These are phyloP conservation scores for Allantophomopsis lycopodina DNA, from an alignment of 2,329 filamentous ascomycete species.

Conservation along the genomic window DNA sequence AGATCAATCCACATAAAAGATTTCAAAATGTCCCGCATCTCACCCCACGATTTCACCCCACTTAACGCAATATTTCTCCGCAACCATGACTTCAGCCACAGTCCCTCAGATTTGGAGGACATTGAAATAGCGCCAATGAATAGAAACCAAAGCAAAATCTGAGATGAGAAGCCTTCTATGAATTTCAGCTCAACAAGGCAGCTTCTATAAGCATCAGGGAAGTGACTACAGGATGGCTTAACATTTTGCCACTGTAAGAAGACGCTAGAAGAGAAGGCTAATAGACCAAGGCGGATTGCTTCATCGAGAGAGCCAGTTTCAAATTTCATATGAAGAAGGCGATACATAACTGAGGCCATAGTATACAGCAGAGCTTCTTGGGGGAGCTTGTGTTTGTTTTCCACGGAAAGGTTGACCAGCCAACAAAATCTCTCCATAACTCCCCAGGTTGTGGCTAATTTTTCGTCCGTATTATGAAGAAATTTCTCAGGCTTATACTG, in stretches of 20 bases:
- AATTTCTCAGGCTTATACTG: conserved; percentile 2
- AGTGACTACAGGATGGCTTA: conserved; percentile 6
- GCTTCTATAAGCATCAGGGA: conserved; percentile 5
- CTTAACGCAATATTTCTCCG: conserved; percentile 5
- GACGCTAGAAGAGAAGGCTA: conserved; percentile 22
- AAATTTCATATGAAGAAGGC: conserved; percentile 21
- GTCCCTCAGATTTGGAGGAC: conserved; percentile 8
- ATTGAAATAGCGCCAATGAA: conserved; percentile 2
- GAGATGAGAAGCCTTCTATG: neutral
- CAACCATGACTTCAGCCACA: conserved; percentile 10
- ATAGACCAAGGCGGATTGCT: conserved; percentile 22
- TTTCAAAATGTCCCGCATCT: conserved; percentile 12
- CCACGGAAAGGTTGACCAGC: conserved; percentile 13
- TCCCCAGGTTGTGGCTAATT: conserved; percentile 12
- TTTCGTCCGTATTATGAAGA: conserved; percentile 6
- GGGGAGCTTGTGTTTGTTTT: conserved; percentile 9
- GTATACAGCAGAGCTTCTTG: conserved; percentile 12
- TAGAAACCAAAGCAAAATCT: conserved; percentile 9
- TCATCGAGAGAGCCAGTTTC: conserved; percentile 17
- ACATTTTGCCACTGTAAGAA: conserved; percentile 23
- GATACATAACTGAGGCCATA: conserved; percentile 26
- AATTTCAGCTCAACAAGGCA: conserved; percentile 3
- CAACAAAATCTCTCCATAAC: conserved; percentile 14
- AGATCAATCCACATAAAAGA: conserved; percentile 19
- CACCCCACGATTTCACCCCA: conserved; percentile 5